These are phyloP conservation scores for Acer saccharum DNA, from an alignment of 345 rosid genomes.

Conservation along the genomic window DNA sequence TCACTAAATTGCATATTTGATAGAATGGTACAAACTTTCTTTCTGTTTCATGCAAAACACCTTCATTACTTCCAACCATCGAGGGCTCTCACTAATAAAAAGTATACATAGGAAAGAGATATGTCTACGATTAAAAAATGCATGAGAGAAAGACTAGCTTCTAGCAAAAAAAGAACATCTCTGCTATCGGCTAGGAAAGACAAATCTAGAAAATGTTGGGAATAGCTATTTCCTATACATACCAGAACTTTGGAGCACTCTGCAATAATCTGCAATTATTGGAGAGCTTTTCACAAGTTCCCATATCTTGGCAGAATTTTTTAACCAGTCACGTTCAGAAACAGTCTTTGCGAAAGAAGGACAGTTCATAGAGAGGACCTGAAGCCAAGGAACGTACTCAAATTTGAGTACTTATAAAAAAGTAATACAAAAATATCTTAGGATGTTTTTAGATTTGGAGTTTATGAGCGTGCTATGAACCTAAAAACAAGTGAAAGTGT, in stretches of 20 bases:
- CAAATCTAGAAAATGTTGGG: not conserved
- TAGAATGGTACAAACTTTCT: not conserved
- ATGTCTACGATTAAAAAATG: not conserved
- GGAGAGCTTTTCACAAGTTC: conserved; percentile 71
- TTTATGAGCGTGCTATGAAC: not conserved
- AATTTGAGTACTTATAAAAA: not conserved
- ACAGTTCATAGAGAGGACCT: conserved; percentile 65
- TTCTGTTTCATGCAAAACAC: not conserved
- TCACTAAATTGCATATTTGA: too few species aligned
- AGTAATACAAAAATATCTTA: not conserved
- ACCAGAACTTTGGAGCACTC: conserved; percentile 56
- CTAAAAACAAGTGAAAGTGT: not conserved
- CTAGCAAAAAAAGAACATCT: not conserved
- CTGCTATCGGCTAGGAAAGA: not conserved
- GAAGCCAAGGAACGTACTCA: conserved; percentile 8
- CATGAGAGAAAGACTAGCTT: not conserved
- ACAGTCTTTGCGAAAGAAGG: conserved; percentile 58
- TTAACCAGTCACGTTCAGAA: conserved; percentile 87
- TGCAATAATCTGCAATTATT: conserved; percentile 59
- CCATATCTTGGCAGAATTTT: conserved; percentile 82
- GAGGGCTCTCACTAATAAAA: not conserved
- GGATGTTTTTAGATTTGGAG: not conserved
- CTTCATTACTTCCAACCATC: not conserved
- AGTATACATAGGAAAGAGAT: not conserved
- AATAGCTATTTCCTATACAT: conserved; percentile 58